Conservation (phyloP, 305 asterid genomes). For the Stenogyne calaminthoides region DNA sequence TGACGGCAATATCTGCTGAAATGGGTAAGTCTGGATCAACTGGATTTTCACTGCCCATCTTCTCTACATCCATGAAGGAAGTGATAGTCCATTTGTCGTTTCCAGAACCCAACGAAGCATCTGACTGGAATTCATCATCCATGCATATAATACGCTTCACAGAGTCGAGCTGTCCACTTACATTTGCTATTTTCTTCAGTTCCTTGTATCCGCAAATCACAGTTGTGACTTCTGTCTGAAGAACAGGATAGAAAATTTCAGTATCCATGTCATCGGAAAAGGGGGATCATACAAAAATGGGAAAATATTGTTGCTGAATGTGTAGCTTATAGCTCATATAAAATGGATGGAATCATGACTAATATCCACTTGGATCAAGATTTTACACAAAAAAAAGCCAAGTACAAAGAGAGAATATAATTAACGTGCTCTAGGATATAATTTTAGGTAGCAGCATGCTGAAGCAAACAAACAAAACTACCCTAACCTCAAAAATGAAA, state of each 20-base stretch:
- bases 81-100: constrained; percentile 62
- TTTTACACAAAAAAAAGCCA: background rate
- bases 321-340: constrained; percentile 13
- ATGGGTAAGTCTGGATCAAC: constrained; percentile 85
- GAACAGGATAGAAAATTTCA: constrained; percentile 33
- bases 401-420: background rate
- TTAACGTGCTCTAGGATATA: constrained; percentile 8
- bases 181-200: constrained; percentile 77
- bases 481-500: background rate
- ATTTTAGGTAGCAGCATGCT: background rate
- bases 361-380: constrained; percentile 7
- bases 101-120: constrained; percentile 50
- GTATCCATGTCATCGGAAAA: constrained; percentile 22
- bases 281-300: background rate
- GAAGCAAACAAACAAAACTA: background rate
- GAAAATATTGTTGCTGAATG: constrained; percentile 1
- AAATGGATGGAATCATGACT: background rate
- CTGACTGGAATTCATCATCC: constrained; percentile 73
- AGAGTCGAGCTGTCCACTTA: constrained; percentile 91
- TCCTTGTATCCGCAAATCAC: constrained; percentile 93
- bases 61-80: constrained; percentile 73
- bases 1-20: constrained; percentile 89
- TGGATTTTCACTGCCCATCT: constrained; percentile 72
- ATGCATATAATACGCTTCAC: constrained; percentile 84
- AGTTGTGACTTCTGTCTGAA: constrained; percentile 97